These are phyloP conservation scores for Reutealis trisperma DNA, from an alignment of 345 rosid genomes.

Conservation along the genomic window DNA sequence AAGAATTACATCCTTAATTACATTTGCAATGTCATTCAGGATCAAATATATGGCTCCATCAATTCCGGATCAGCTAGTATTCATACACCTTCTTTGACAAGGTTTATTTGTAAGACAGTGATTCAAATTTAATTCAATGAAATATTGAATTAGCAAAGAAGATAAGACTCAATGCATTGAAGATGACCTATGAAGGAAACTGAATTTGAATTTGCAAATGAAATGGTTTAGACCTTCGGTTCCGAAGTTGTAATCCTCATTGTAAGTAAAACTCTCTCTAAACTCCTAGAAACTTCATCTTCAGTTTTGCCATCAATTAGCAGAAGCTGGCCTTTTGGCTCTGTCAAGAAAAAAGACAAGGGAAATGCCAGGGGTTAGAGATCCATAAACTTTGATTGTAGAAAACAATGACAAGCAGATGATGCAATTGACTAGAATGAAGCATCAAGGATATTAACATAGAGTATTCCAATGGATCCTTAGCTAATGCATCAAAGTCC, in stretches of 20 bases:
- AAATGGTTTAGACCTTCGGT: constrained; percentile 60
- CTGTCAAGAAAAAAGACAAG: constrained; percentile 35
- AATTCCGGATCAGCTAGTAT: neutral
- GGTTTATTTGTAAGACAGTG: neutral
- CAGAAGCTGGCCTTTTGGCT: constrained; percentile 98
- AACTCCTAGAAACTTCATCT: constrained; percentile 77
- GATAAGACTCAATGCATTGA: neutral
- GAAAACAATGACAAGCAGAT: constrained; percentile 5
- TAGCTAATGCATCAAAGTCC: neutral
- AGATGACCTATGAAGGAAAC: constrained; percentile 9
- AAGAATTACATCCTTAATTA: neutral
- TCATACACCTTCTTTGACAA: neutral
- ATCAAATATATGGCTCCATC: too few relatives aligned
- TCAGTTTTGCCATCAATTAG: constrained; percentile 91
- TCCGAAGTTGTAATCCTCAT: constrained; percentile 91
- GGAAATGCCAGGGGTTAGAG: neutral
- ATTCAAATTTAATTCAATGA: neutral
- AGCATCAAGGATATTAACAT: constrained; percentile 1
- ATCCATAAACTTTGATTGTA: neutral
- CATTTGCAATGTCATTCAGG: neutral
- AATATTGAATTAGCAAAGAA: neutral
- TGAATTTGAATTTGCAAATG: constrained; percentile 7
- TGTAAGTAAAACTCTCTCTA: constrained; percentile 95
- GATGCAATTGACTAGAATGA: neutral
- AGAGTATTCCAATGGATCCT: neutral